A percentile compares a stretch with the other conserved stretches of the same genome.
Conservation (phyloP, 768 basidiomycete species). For the Pleurotus salmoneostramineus region DNA sequence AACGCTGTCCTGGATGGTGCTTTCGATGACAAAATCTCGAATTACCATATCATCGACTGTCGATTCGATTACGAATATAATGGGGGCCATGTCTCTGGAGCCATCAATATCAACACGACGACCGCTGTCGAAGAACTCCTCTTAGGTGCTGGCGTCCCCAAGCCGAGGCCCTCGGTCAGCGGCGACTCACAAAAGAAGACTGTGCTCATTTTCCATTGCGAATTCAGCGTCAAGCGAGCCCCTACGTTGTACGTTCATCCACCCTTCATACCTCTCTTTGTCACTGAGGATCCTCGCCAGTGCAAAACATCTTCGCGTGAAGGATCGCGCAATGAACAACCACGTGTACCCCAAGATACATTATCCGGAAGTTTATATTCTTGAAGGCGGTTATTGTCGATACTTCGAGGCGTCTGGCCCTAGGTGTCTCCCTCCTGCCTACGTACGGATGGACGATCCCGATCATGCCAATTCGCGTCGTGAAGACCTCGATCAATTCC, state of each 20-base stretch:
- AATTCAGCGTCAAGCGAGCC: conserved; percentile 92
- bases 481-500: conserved; percentile 89
- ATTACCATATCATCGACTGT: conserved; percentile 88
- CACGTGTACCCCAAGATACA: conserved; percentile 88
- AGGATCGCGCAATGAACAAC: conserved; percentile 86
- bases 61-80: conserved; percentile 96
- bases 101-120: conserved; percentile 87
- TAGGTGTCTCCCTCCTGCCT: conserved; percentile 78
- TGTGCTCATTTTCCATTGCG: conserved; percentile 94
- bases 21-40: conserved; percentile 59
- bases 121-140: conserved; percentile 77
- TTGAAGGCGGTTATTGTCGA: conserved; percentile 93
- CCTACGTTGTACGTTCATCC: conserved; percentile 81
- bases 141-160: conserved; percentile 50
- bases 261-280: conserved; percentile 1
- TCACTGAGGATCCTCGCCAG: conserved; percentile 31
- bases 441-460: conserved; percentile 96
- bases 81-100: conserved; percentile 91
- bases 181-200: conserved; percentile 75
- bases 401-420: conserved; percentile 69
- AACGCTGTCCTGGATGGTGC: conserved; percentile 73
- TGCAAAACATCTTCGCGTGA: conserved; percentile 89
- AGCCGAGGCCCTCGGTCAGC: conserved; percentile 68
- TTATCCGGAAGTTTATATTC: conserved; percentile 95
- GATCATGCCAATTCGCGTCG: conserved; percentile 73